phyloP scores from a whole-genome alignment of 2,329 filamentous ascomycete species.

The Fusarium luffae region DNA sequence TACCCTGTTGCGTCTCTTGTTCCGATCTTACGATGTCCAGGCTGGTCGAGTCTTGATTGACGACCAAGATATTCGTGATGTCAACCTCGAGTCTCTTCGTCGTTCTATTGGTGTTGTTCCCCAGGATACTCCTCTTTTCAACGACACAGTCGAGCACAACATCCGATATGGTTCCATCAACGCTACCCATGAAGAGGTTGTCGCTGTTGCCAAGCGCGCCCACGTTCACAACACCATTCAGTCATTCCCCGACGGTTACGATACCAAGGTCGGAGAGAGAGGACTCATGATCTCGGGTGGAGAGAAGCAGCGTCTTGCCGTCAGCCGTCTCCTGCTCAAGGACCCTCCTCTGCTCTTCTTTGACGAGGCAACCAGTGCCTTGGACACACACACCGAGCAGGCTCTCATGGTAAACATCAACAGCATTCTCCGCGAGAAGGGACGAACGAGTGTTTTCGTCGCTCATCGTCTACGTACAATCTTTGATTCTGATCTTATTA shows the following conservation, averaged over 20 bases:
- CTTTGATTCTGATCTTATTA: slow-evolving; percentile 91
- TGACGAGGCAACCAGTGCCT: slow-evolving; percentile 90
- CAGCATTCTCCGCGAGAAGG: slow-evolving; percentile 87
- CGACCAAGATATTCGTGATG: slow-evolving; percentile 87
- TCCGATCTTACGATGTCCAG: slow-evolving; percentile 94
- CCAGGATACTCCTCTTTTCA: slow-evolving; percentile 97
- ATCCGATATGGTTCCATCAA: slow-evolving; percentile 90
- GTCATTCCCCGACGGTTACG: slow-evolving; percentile 86
- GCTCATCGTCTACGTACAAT: slow-evolving; percentile 94
- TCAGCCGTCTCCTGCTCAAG: slow-evolving; percentile 86
- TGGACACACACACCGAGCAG: slow-evolving; percentile 95
- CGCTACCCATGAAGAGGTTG: slow-evolving; percentile 77
- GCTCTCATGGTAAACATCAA: slow-evolving; percentile 93
- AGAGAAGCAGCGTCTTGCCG: slow-evolving; percentile 90
- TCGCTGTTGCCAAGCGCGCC: slow-evolving; percentile 82
- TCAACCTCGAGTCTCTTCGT: slow-evolving; percentile 84
- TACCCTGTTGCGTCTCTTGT: slow-evolving; percentile 88
- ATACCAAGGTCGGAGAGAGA: slow-evolving; percentile 91
- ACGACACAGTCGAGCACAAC: slow-evolving; percentile 95
- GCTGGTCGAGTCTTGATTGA: slow-evolving; percentile 88
- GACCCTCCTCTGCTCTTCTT: slow-evolving; percentile 93
- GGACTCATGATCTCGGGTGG: slow-evolving; percentile 97
- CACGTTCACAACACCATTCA: slow-evolving; percentile 85
- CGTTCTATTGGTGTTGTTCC: slow-evolving; percentile 93
- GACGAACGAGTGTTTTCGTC: slow-evolving; percentile 91